These are phyloP conservation scores for Lipomyces mesembrius DNA, from an alignment of 805 yeast genomes.

Conservation along the genomic window DNA sequence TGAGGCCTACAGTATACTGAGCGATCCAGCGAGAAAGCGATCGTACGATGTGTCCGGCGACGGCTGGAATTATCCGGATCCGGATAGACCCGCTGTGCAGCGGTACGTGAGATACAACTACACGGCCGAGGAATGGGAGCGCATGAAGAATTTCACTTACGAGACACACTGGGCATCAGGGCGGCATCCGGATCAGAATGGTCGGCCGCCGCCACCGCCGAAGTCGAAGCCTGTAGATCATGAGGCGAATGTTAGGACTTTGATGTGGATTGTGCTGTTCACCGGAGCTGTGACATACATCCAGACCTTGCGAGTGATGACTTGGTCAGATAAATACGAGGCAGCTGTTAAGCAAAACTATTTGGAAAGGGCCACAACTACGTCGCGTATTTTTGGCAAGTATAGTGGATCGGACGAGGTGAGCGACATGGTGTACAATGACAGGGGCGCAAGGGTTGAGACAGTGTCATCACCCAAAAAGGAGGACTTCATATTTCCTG, in stretches of 20 bases:
- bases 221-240: slow-evolving; percentile 26
- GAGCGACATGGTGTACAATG: neutral
- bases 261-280: slow-evolving; percentile 28
- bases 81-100: neutral
- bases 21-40: slow-evolving; percentile 51
- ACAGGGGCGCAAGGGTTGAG: neutral
- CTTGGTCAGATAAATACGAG: slow-evolving; percentile 28
- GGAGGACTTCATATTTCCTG: neutral
- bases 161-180: slow-evolving; percentile 30
- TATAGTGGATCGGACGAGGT: neutral
- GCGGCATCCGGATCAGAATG: slow-evolving; percentile 5
- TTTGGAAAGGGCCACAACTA: neutral
- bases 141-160: slow-evolving; percentile 14
- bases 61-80: slow-evolving; percentile 35
- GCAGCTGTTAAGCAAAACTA: slow-evolving; percentile 5
- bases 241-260: slow-evolving; percentile 28
- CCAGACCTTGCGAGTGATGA: slow-evolving; percentile 26
- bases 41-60: slow-evolving; percentile 54
- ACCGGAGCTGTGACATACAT: slow-evolving; percentile 20
- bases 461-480: neutral
- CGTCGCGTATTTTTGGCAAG: neutral
- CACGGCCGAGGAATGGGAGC: slow-evolving; percentile 21
- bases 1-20: slow-evolving; percentile 63
- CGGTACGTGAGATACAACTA: slow-evolving; percentile 15
- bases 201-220: slow-evolving; percentile 23